Evolutionary conservation across 129 eudicot genomes (phyloP), one percentile per base, ranked within the genome.

Genomic region (Flaveria ramosissima): DNA sequence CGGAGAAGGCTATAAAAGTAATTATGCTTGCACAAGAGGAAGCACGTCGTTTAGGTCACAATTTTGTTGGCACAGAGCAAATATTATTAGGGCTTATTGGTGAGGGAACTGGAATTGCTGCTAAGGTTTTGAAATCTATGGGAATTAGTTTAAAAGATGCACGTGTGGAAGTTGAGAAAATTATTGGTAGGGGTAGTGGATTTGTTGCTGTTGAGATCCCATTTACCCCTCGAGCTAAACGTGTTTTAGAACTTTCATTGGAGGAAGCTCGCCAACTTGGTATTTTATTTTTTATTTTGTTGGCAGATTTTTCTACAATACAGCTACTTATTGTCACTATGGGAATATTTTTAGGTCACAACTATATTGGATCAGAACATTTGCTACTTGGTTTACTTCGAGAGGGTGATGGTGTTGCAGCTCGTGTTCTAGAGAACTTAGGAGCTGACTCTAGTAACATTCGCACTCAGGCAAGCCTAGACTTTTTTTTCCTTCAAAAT

Each of bases 261-360:
- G 97, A 92, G 88, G 97, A 92, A 79, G 97, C 97, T 53, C 91
- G 97, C 21, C 96, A 89, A 72, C 93, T 92, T 57, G 97, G 97
- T 92, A 82, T 83, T 8, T 36, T 60, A 15, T 15, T 24, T 75
- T 5, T n/a, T 8, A 17, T 10, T 23, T 13, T 61, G 8, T 14
- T 15, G 7, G 26, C 47, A 10, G 11, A 4, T 17, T 1, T 12
- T 2, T 68, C 4, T 56, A 7, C 3, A 57, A 20, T 17, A 8
- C 60, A 9, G 45, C 42, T 77, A 68, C 23, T 20, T 57, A 57
- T 8, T 20, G 3, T 57, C 26, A 24, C 23, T 57, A 57, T 57
- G 15, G 23, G 59, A 12, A 70, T 57, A 56, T 61, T 47, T 80
- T 9, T 78, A 92, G 97, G 97, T 65, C 97, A 92, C 83, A 89